phyloP scores from a whole-genome alignment of 768 basidiomycete genomes.

The Boletales sp. region DNA sequence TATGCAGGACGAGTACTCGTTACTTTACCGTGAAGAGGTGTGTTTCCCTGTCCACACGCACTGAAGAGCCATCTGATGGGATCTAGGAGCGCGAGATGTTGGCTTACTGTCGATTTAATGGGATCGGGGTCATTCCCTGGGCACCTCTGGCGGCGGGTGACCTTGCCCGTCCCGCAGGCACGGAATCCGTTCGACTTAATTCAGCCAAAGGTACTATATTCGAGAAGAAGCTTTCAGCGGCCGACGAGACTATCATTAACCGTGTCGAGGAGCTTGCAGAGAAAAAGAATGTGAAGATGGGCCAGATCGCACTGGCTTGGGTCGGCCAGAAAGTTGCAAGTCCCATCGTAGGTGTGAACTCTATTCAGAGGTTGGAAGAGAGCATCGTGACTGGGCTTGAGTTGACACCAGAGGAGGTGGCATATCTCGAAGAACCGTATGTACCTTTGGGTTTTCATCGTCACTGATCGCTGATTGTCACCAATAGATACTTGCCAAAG shows the following conservation, averaged over 20 bases:
- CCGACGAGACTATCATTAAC: conserved; percentile 34
- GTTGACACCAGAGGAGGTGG: conserved; percentile 28
- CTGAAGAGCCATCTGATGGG: neutral
- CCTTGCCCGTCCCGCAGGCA: conserved; percentile 36
- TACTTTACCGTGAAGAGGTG: conserved; percentile 55
- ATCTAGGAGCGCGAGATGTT: conserved; percentile 44
- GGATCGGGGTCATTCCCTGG: conserved; percentile 55
- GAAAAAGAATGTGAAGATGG: conserved; percentile 34
- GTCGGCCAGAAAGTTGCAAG: conserved; percentile 38
- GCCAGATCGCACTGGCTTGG: conserved; percentile 46
- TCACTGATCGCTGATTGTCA: neutral
- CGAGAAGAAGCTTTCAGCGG: conserved; percentile 25
- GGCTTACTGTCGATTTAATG: conserved; percentile 43
- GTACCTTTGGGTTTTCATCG: neutral
- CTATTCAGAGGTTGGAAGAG: conserved; percentile 27
- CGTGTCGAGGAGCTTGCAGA: conserved; percentile 37
- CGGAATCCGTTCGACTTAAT: conserved; percentile 19
- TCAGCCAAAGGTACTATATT: conserved; percentile 16
- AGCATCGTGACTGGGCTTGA: conserved; percentile 23
- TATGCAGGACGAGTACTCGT: conserved; percentile 53
- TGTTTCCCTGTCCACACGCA: neutral
- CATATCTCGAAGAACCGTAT: conserved; percentile 29
- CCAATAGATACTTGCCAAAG: conserved; percentile 16
- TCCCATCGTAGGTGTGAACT: conserved; percentile 44
- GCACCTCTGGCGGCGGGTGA: conserved; percentile 40